These are phyloP conservation scores for Raddia distichophylla DNA, from an alignment of 176 grass and related monocot species.

Conservation along the genomic window DNA sequence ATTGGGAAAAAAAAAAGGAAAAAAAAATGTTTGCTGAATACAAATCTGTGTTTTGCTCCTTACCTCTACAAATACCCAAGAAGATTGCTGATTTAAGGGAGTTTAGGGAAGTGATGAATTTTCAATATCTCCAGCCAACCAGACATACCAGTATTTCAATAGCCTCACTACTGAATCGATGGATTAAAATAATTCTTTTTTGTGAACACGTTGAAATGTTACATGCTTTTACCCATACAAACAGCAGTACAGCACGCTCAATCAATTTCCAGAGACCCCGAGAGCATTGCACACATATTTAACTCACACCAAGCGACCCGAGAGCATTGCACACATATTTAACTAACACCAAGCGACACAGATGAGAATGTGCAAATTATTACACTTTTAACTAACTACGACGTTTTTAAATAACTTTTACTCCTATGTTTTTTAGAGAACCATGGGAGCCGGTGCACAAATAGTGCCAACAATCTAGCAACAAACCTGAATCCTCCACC, in stretches of 20 bases:
- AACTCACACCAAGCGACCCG: not conserved
- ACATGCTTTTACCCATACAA: not conserved
- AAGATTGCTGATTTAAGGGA: not conserved
- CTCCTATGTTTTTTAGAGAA: not conserved
- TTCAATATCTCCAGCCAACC: not conserved
- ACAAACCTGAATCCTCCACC: conserved; percentile 35
- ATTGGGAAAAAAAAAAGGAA: no score
- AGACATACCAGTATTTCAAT: not conserved
- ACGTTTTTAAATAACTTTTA: no score
- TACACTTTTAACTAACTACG: not conserved
- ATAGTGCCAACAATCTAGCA: not conserved
- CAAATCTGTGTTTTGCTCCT: not conserved
- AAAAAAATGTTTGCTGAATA: not conserved
- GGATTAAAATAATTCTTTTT: not conserved
- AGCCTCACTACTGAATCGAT: not conserved
- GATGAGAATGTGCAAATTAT: not conserved
- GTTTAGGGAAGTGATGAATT: not conserved
- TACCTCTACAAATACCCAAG: not conserved
- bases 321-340: not conserved
- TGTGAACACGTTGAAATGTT: not conserved
- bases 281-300: not conserved
- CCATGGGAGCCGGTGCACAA: not conserved
- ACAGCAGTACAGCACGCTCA: not conserved
- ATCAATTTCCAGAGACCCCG: no score
- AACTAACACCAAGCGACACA: not conserved